Evolutionary conservation across 371 early-diverging fungal genomes (phyloP), one percentile per base, ranked within the genome.

Genomic region (Mortierella sp.): DNA sequence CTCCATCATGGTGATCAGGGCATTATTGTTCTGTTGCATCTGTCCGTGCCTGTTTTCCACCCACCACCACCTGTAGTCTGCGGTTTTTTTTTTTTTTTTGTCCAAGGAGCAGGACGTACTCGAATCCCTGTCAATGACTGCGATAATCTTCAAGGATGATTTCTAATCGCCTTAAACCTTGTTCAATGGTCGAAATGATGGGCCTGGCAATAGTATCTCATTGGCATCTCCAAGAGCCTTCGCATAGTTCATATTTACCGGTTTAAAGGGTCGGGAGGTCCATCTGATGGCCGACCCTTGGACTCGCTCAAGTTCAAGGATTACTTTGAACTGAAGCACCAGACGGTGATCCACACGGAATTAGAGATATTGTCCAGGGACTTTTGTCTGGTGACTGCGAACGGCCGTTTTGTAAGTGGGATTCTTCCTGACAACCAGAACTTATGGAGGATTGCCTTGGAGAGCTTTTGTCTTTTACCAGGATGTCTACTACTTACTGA

Each of bases 361-460:
- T 58, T 72, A 50, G 87, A 87, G 66, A 28, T 73, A 62, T 70
- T 90, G 43, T 84, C 84, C 69, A 84, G 81, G 63, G 90, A 90
- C 64, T 90, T 90, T 70, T 84, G 85, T 52, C 69, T 90, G 26
- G 87, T 90, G 59, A 82, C 87, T 25, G 66, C 62, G 51, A 77
- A 86, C 67, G 75, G 82, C 14, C 75, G 73, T 58, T 80, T 82
- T 74, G 86, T 86, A 79, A 75, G 80, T 62, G 19, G 30, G 51
- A 21, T 30, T 21, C 51, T 50, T 59, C 44, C 52, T 68, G n/a
- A n/a, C 50, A 21, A n/a, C 14, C 50, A 14, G 14, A 14, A 50
- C 16, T 50, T 16, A 16, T 28, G 55, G 26, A 57, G 37, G 18
- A 28, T 29, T 57, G 57, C 18, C 29, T 57, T 57, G 57, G 57